Conservation (phyloP, 176 grass and related monocot species). For the Juncus inflexus region DNA sequence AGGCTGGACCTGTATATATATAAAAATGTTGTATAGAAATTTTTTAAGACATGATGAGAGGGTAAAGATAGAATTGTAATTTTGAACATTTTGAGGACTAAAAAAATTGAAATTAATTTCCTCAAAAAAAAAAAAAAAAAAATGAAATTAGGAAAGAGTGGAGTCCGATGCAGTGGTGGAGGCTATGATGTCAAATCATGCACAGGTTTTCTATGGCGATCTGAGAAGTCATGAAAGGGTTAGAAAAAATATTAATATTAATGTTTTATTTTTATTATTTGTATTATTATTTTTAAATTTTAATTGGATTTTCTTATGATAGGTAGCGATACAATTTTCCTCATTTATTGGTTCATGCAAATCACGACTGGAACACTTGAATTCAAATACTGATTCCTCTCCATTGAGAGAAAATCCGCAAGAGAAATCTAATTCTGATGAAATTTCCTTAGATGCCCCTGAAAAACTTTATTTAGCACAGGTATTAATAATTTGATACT, state of each 20-base stretch:
- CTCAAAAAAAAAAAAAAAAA: no score
- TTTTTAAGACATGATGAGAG: background rate
- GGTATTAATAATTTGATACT: constrained; percentile 16
- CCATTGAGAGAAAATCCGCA: constrained; percentile 16
- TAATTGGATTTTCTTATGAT: background rate
- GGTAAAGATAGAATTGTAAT: no score
- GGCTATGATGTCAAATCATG: constrained; percentile 76
- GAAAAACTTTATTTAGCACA: constrained; percentile 78
- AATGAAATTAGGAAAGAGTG: constrained; percentile 50
- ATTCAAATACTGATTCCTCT: constrained; percentile 25
- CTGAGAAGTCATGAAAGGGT: constrained; percentile 93
- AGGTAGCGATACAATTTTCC: constrained; percentile 76
- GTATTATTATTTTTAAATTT: background rate
- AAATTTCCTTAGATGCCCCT: constrained; percentile 34
- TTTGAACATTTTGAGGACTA: no score
- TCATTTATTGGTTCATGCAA: constrained; percentile 67
- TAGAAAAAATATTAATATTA: constrained; percentile 15
- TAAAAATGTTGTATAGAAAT: no score
- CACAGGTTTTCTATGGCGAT: constrained; percentile 68
- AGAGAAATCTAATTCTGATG: constrained; percentile 31
- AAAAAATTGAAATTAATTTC: no score
- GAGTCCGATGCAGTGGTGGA: constrained; percentile 55
- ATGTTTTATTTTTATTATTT: background rate
- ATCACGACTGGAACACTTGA: constrained; percentile 37
- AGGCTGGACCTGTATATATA: no score